Base-by-base conservation (phyloP, 169 alveolate species). In the Sarcocystis neurona region DNA sequence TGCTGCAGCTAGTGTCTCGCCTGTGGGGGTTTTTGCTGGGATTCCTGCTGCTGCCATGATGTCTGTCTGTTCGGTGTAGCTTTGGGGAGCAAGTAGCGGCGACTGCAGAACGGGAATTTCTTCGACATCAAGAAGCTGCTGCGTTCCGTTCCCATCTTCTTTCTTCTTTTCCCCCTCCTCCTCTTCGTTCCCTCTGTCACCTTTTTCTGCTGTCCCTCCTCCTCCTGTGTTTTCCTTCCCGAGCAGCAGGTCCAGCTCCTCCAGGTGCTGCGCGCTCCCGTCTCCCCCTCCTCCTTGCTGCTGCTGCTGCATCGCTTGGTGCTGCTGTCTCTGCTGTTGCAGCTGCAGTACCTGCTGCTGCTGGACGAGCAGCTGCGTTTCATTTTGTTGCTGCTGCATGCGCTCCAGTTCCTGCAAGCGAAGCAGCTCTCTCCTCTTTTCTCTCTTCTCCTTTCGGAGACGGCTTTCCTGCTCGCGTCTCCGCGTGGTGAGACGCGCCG, bases 401-500 rank as follows among this genome's bases (percentile, higher is more conserved):
- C 66, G 89, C 43, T 84, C 89, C 82, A 84, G 60, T 39, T 84
- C 82, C 89, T 72, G 90, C 18, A 85, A 15, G 84, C 53, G 85
- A 37, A 60, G 84, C 56, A 70, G 63, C 58, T 85, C 85, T 75
- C 72, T 84, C 60, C 72, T 84, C 60, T 85, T 74, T 70, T 85
- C 90, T 56, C 72, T 85, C 85, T 85, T 84, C 60, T 60, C 58
- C 90, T 74, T 85, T 15, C 23, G 12, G 56, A 20, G 53, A 53
- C 72, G 84, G 63, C 79, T 84, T 56, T 78, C 82, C 44, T 88
- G 88, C 58, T 66, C 72, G 66, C 88, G 53, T 44, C 79, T 87
- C 46, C 72, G 70, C 77, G 82, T 70, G 56, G 91, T 94, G 30
- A 91, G 84, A 48, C 91, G 89, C 70, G 93, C 91, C 34, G 95